Conservation (phyloP, 169 alveolate genomes). For the Eimeria maxima region DNA sequence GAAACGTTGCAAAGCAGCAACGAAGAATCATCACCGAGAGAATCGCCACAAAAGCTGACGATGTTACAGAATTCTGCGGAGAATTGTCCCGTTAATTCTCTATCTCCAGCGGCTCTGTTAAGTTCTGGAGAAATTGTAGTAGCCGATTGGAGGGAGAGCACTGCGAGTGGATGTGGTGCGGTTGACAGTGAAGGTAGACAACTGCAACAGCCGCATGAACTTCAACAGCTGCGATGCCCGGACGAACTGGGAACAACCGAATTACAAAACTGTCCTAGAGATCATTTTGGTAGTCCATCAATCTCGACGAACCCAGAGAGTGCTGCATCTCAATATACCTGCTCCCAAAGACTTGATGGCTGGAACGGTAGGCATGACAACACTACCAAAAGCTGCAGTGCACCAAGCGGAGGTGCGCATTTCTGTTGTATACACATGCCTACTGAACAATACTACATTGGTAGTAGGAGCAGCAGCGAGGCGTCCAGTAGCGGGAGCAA, state of each 20-base stretch:
- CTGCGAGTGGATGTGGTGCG: not conserved
- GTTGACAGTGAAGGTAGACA: not conserved
- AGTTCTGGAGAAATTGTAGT: not conserved
- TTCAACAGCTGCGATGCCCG: not conserved
- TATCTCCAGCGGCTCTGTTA: not conserved
- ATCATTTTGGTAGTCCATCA: not conserved
- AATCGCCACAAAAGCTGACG: not conserved
- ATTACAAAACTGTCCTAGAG: not conserved
- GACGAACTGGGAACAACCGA: not conserved
- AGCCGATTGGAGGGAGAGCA: not conserved
- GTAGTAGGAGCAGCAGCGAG: conserved; percentile 29
- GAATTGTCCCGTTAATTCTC: not conserved
- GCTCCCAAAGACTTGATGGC: not conserved
- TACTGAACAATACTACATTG: not conserved
- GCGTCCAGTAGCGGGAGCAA: not conserved
- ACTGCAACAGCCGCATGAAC: not conserved
- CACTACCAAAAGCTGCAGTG: not conserved
- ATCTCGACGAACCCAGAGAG: not conserved
- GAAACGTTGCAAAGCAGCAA: not conserved
- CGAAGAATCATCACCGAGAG: not conserved
- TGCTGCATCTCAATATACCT: not conserved
- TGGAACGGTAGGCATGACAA: not conserved
- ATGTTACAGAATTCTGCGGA: not conserved
- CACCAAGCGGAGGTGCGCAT: not conserved
- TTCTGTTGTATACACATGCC: not conserved